Percentiles rank a stretch among this genome's conserved stretches.
phyloP scores from a whole-genome alignment of 1,284 basidiomycete species.

The Trichosporon asahii region DNA sequence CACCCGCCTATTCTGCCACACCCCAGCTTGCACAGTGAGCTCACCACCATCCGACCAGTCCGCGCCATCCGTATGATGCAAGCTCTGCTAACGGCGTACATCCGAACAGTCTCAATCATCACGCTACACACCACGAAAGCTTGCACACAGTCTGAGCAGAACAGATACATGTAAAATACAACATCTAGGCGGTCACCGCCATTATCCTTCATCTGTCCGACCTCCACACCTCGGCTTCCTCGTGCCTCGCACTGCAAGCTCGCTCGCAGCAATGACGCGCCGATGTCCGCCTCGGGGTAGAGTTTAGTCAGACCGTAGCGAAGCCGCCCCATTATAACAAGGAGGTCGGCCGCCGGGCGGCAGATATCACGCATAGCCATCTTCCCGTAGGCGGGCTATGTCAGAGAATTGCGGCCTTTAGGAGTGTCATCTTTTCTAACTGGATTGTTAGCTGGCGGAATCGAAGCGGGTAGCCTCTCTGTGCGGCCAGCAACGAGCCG shows the following conservation, averaged over 20 bases:
- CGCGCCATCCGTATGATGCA: neutral
- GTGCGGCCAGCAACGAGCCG: too few species aligned
- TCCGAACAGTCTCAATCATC: neutral
- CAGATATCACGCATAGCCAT: conserved; percentile 30
- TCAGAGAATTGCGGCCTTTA: conserved; percentile 11
- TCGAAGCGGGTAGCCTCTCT: too few species aligned
- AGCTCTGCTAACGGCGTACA: too few species aligned
- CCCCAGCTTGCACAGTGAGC: neutral
- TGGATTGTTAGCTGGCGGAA: conserved; percentile 14
- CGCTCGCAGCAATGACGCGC: neutral
- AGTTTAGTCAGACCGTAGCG: conserved; percentile 38
- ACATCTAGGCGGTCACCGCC: conserved; percentile 3
- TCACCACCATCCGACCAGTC: neutral
- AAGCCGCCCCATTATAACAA: conserved; percentile 44
- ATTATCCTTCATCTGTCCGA: conserved; percentile 6
- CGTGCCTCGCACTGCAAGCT: neutral
- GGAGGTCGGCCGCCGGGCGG: conserved; percentile 43
- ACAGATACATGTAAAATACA: neutral
- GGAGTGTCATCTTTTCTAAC: conserved; percentile 41
- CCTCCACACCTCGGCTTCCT: neutral
- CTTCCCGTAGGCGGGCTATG: conserved; percentile 9
- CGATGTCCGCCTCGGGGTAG: neutral
- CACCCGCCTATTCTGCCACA: neutral
- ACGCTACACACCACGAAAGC: neutral
- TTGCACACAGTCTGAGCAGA: neutral